phyloP scores from a whole-genome alignment of 2,329 filamentous ascomycete genomes.

The Akanthomyces uredinophilus region DNA sequence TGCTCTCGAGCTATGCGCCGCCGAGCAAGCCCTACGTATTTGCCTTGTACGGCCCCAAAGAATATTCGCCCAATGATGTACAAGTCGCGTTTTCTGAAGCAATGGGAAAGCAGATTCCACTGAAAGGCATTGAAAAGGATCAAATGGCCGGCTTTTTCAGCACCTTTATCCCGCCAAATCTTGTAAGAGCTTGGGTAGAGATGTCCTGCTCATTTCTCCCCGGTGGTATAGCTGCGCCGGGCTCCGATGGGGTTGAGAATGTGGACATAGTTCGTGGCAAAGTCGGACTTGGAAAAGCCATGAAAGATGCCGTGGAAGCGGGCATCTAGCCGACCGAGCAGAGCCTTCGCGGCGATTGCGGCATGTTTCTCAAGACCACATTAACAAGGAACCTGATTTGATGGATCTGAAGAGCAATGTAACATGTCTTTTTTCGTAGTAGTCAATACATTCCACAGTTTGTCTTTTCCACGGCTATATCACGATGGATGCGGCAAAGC shows the following conservation, averaged over 20 bases:
- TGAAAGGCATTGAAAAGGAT: constrained; percentile 24
- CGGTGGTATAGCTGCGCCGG: constrained; percentile 22
- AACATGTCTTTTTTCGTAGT: neutral
- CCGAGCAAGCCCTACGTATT: constrained; percentile 24
- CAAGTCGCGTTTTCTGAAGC: constrained; percentile 26
- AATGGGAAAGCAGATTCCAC: constrained; percentile 22
- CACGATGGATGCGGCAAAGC: neutral
- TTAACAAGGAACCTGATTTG: neutral
- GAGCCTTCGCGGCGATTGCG: neutral
- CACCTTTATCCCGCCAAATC: constrained; percentile 21
- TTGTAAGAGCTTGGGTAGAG: constrained; percentile 26
- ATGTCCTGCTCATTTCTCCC: constrained; percentile 27
- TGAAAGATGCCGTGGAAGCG: constrained; percentile 14
- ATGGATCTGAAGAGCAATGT: too few species aligned
- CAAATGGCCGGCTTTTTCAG: constrained; percentile 21
- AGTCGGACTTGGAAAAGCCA: constrained; percentile 19
- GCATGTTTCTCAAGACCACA: neutral
- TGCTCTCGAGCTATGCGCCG: constrained; percentile 19
- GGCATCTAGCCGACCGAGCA: neutral
- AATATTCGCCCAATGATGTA: constrained; percentile 26
- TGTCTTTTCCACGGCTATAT: neutral
- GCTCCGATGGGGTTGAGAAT: constrained; percentile 12
- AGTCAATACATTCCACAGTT: neutral
- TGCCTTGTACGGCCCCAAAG: constrained; percentile 27
- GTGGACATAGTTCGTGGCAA: constrained; percentile 21